Percentiles rank a stretch among this genome's conserved stretches.
These are phyloP conservation scores for Didymellaceae sp. DNA, from an alignment of 2,329 filamentous ascomycete genomes.

Conservation along the genomic window DNA sequence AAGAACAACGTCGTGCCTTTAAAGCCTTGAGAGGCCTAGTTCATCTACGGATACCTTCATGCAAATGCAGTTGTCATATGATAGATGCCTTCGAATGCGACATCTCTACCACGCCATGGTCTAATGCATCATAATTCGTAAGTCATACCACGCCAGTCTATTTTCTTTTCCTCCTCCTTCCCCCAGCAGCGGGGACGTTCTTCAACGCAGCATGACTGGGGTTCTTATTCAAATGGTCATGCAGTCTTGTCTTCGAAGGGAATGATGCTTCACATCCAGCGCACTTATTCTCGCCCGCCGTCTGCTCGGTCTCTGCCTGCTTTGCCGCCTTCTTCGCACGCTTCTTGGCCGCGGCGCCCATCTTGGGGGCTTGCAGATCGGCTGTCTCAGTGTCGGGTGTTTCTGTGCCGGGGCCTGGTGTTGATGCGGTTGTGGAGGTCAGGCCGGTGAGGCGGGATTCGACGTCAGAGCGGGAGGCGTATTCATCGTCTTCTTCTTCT, in stretches of 20 bases:
- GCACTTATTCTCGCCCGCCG: slow-evolving; percentile 67
- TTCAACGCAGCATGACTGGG: slow-evolving; percentile 65
- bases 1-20: no score
- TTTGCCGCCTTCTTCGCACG: slow-evolving; percentile 55
- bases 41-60: no score
- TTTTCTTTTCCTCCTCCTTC: slow-evolving; percentile 30
- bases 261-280: slow-evolving; percentile 80
- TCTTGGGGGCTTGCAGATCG: slow-evolving; percentile 38
- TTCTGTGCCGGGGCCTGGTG: slow-evolving; percentile 6
- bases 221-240: slow-evolving; percentile 72
- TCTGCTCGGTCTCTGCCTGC: slow-evolving; percentile 37
- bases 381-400: neutral
- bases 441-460: slow-evolving; percentile 41
- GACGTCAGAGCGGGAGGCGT: slow-evolving; percentile 46
- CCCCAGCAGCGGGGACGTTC: slow-evolving; percentile 6
- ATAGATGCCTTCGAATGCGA: neutral
- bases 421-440: slow-evolving; percentile 7
- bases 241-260: slow-evolving; percentile 74
- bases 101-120: neutral
- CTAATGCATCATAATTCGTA: slow-evolving; percentile 2
- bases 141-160: neutral
- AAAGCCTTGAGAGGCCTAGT: no score
- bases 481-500: slow-evolving; percentile 45
- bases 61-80: no score
- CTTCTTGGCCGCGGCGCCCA: slow-evolving; percentile 58